Evolutionary conservation across 2,329 filamentous ascomycete species (phyloP), one percentile per base, ranked within the genome.

Genomic region (Sarocladium kiliense): DNA sequence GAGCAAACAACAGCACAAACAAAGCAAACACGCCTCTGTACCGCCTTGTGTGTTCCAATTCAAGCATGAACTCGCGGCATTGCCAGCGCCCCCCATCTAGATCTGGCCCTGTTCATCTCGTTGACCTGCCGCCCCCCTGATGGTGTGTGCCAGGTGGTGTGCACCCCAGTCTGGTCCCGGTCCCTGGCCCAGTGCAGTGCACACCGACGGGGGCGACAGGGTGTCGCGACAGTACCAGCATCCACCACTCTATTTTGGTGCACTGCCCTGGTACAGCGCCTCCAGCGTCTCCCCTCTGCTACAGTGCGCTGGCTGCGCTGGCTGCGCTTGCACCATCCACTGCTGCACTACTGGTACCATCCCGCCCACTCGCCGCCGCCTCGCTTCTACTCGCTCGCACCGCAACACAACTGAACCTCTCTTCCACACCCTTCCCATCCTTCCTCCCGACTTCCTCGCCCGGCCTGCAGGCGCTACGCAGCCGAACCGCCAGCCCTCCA

Each of bases 401-500:
- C 47, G 47, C 27, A 27, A 25, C n/a, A 36, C 47, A 51, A 23
- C 47, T 51, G 19, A 30, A 18, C 51, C 42, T 54, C 42, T 19
- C 39, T 39, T 57, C 51, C 30, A 42, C 26, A 23, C 25, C 34
- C 36, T 25, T 37, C 16, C n/a, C 23, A 18, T 23, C 45, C n/a
- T 19, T 18, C 14, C 56, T 16, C 18, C 34, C 21, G 2, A 23
- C 53, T 18, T 36, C 53, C 54, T 53, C 37, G 42, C 54, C 49
- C 45, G 54, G 45, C 42, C 56, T 53, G 53, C 44, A 44, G 45
- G 47, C 44, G 44, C 45, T 30, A 53, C 11, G 53, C 53, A 23
- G 36, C 55, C 36, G 41, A 54, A 54, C 54, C 37, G 41, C 54
- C 39, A 47, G 34, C 21, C 55, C 37, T 53, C 50, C 50, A 53